Conservation (phyloP, 2,329 filamentous ascomycete genomes). For the Fusarium poae region DNA sequence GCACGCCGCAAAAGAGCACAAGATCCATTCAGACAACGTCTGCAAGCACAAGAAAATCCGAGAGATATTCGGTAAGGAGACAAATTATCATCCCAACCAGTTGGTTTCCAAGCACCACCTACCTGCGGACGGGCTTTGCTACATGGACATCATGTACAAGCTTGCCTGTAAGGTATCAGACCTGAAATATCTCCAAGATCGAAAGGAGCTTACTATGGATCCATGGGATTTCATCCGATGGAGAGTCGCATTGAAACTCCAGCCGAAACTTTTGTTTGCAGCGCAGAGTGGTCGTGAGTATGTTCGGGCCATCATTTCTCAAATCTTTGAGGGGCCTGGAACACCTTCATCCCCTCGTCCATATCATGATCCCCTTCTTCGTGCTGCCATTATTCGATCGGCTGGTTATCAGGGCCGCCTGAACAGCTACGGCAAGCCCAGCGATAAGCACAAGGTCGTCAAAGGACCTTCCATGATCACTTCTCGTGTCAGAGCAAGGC, state of each 20-base stretch:
- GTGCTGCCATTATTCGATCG: constrained; percentile 48
- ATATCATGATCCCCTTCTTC: constrained; percentile 49
- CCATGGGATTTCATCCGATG: constrained; percentile 57
- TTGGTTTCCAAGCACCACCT: constrained; percentile 53
- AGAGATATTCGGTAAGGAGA: constrained; percentile 51
- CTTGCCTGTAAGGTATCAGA: constrained; percentile 53
- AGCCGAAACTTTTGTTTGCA: not conserved
- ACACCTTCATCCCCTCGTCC: not conserved
- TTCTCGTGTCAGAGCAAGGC: not conserved
- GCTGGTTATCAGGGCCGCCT: constrained; percentile 43
- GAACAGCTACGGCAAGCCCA: constrained; percentile 39
- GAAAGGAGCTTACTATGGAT: constrained; percentile 52
- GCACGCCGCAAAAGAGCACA: constrained; percentile 22
- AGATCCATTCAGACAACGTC: constrained; percentile 51
- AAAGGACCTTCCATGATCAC: not conserved
- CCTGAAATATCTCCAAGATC: constrained; percentile 45
- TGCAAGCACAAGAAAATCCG: constrained; percentile 53
- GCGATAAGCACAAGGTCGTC: constrained; percentile 7
- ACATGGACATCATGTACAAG: constrained; percentile 54
- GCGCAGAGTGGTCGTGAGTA: constrained; percentile 17
- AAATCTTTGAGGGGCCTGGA: constrained; percentile 23
- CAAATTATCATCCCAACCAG: constrained; percentile 55
- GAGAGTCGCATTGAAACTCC: constrained; percentile 46
- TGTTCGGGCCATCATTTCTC: constrained; percentile 16
- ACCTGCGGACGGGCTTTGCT: constrained; percentile 51